Base-by-base conservation (phyloP, 75 land plant species). In the Gnetum montanum region DNA sequence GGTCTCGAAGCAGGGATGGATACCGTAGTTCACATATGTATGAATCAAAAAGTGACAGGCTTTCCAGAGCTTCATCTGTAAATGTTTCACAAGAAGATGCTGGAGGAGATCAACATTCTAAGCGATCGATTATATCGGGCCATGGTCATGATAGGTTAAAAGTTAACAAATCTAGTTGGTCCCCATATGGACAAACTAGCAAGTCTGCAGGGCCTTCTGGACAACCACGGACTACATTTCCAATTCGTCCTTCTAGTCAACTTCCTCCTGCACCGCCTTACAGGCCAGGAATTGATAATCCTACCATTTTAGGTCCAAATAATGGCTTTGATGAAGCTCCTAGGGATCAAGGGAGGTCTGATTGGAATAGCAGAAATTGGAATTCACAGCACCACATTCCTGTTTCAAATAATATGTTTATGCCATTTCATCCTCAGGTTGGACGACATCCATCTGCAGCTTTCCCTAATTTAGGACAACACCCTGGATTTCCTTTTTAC, bases 321-420 rank as follows among this genome's bases (percentile, higher is more conserved):
- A 50, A 30, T 29, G 28, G 22, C 31, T 8, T 3, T 50, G 28
- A 16, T 50, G 34, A 50, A 50, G 54, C 28, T 10, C 31, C 54
- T 50, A 50, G 54, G 31, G 54, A 50, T 50, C 54, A 50, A 28
- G 54, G 54, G 31, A 50, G 54, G 31, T 19, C 54, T 50, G 54
- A 50, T 16, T 50, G 54, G 54, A 50, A 50, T 28, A 29, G 4
- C 31, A 30, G 54, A 50, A 50, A 50, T 16, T 50, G 54, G 54
- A 50, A 50, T 30, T 29, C 54, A 50, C 54, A 50, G 28, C 34
- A 10, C 18, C 54, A 50, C 6, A 34, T 31, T 7, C 54, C 54
- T 50, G 54, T 31, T 2, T 16, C 54, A 30, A 31, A 4, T 50
- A 50, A 50, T 11, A 29, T 30, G 28, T 50, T 7, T 30, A 50